Base-by-base conservation (phyloP, 2,329 filamentous ascomycete genomes). In the Graphilbum sp. region DNA sequence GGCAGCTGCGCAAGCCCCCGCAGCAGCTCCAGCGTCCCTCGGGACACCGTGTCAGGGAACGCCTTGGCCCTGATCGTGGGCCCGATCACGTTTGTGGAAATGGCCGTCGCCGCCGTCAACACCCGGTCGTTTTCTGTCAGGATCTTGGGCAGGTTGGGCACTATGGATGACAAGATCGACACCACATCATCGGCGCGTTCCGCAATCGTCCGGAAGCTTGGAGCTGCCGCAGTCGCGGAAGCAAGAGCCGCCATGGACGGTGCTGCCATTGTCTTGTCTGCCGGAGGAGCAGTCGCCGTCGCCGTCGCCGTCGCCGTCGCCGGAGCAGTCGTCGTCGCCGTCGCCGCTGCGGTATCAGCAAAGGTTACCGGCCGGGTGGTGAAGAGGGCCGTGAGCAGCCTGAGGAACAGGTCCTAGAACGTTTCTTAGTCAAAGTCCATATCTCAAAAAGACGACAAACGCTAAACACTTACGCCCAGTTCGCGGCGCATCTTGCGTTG, bases 401-500 rank as follows among this genome's bases (percentile, higher is more conserved):
- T 72, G 12, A 90, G 66, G 52, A 96, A 92, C 1, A 95, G 69
- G 50, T 98, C 90, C 81, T 92, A 45, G 17, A 15, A 30, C 3
- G 18, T 5, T 34, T 32, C 16, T 3, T 24, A 10, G 18, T 11
- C 29, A 5, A 4, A 17, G 10, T 1, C 8, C 9, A 27, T 5
- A 17, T 10, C 16, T 4, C n/a, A 21, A 32, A 13, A 17, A 21
- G 27, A 3, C 15, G 2, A 15, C 11, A 25, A 2, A 27, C 8
- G 12, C 4, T 1, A 27, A 35, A 18, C 13, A n/a, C 23, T 7
- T 7, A 88, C 84, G 19, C 83, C 83, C 16, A 96, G 64, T 43
- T 96, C 88, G 53, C 81, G 74, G 43, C 87, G 75, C 85, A 95
- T 94, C 56, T 80, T 86, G 37, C 77, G 72, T 58, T 95, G 84